Percentiles rank a stretch among this genome's conserved stretches.
Conservation (phyloP, 768 basidiomycete species). For the Megacollybia marginata region DNA sequence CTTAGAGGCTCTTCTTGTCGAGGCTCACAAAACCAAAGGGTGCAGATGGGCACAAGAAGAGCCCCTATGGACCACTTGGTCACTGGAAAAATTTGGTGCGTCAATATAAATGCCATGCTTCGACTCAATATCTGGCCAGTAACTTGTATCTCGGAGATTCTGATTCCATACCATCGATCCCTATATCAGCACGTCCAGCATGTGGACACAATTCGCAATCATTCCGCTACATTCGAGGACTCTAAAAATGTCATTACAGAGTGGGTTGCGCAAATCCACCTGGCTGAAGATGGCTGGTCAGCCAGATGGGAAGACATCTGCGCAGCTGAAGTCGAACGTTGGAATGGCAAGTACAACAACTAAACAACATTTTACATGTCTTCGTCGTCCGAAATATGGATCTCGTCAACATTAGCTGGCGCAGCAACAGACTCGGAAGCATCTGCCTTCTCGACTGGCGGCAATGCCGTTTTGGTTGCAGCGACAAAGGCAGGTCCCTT, state of each 20-base stretch:
- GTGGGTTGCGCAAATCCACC: slow-evolving; percentile 65
- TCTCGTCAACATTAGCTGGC: slow-evolving; percentile 68
- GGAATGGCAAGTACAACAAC: slow-evolving; percentile 31
- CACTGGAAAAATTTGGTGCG: slow-evolving; percentile 71
- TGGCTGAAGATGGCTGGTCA: slow-evolving; percentile 66
- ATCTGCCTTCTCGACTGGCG: slow-evolving; percentile 29
- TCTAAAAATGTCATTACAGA: slow-evolving; percentile 53
- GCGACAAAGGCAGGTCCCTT: slow-evolving; percentile 66
- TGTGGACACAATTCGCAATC: slow-evolving; percentile 50
- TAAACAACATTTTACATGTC: slow-evolving; percentile 33
- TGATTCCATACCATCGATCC: slow-evolving; percentile 63
- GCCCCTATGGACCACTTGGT: slow-evolving; percentile 78
- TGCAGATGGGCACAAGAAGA: slow-evolving; percentile 65
- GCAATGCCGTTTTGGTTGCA: slow-evolving; percentile 48
- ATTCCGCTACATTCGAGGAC: slow-evolving; percentile 63
- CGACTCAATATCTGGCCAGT: slow-evolving; percentile 27
- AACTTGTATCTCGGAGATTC: slow-evolving; percentile 43
- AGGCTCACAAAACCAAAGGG: slow-evolving; percentile 67
- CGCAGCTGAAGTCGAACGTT: slow-evolving; percentile 66
- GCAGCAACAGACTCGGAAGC: slow-evolving; percentile 21
- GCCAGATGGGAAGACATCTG: slow-evolving; percentile 75
- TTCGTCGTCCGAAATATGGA: slow-evolving; percentile 83
- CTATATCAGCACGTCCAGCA: slow-evolving; percentile 48
- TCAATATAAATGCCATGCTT: background rate
- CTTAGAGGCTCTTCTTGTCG: slow-evolving; percentile 55